Conservation (phyloP, 345 rosid species). For the Alliaria petiolata region DNA sequence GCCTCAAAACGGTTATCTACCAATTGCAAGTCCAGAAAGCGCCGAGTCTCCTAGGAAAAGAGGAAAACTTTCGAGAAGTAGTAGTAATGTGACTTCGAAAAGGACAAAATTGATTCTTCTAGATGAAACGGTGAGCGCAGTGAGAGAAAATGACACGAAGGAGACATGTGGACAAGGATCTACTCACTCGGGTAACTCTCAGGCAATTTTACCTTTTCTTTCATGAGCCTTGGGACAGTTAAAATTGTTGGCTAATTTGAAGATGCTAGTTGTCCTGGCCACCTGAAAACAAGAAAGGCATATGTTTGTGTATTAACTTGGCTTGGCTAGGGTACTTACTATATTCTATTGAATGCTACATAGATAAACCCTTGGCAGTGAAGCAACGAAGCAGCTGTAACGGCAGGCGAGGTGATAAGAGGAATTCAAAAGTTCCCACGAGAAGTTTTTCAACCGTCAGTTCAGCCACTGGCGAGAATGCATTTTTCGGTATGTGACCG, state of each 20-base stretch:
- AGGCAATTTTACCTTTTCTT: background rate
- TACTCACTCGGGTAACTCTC: slow-evolving; percentile 27
- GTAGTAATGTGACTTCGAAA: slow-evolving; percentile 50
- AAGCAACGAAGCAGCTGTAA: slow-evolving; percentile 50
- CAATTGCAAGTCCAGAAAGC: slow-evolving; percentile 39
- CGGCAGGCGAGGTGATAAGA: slow-evolving; percentile 72
- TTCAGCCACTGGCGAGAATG: slow-evolving; percentile 56
- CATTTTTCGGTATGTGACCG: slow-evolving; percentile 56
- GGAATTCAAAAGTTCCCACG: slow-evolving; percentile 46
- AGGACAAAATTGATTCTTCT: slow-evolving; percentile 45
- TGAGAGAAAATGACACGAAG: slow-evolving; percentile 40
- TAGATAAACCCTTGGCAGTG: slow-evolving; percentile 54
- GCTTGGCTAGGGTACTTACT: background rate
- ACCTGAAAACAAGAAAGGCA: background rate
- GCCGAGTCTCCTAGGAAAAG: slow-evolving; percentile 45
- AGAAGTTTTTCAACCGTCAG: slow-evolving; percentile 48
- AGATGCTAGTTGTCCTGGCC: background rate
- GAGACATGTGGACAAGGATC: slow-evolving; percentile 43
- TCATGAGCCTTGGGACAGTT: background rate
- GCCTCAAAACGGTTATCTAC: slow-evolving; percentile 29
- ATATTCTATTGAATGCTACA: slow-evolving; percentile 18
- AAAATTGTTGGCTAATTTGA: background rate
- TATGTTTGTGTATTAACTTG: slow-evolving; percentile 10
- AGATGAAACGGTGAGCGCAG: slow-evolving; percentile 38
- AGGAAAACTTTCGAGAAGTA: slow-evolving; percentile 54